These are phyloP conservation scores for Tuber aestivum DNA, from an alignment of 495 filamentous ascomycete species.

Conservation along the genomic window DNA sequence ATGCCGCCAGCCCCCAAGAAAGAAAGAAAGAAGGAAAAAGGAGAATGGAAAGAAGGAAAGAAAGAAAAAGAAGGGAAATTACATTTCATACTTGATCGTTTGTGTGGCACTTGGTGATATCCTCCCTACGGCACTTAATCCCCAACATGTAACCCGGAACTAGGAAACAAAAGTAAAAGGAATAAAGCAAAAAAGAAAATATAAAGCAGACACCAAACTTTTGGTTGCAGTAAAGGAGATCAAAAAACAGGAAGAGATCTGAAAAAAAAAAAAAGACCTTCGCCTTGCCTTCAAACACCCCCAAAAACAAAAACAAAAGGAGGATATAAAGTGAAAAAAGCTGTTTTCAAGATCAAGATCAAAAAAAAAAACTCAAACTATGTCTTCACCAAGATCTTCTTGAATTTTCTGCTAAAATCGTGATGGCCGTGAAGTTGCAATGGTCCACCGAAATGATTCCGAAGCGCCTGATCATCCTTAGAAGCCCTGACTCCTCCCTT, in stretches of 20 bases:
- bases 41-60: conserved; percentile 12
- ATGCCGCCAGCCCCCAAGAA: background rate
- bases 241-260: conserved; percentile 26
- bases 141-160: background rate
- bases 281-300: conserved; percentile 7
- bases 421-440: conserved; percentile 24
- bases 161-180: conserved; percentile 28
- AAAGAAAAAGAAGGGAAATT: conserved; percentile 19
- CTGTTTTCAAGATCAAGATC: background rate
- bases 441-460: conserved; percentile 25
- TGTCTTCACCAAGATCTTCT: conserved; percentile 40
- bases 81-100: conserved; percentile 3
- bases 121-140: background rate
- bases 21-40: conserved; percentile 6
- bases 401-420: conserved; percentile 38
- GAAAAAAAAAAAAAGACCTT: conserved; percentile 21
- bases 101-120: background rate
- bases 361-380: conserved; percentile 8
- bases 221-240: conserved; percentile 28
- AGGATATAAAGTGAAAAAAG: background rate
- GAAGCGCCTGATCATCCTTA: conserved; percentile 36
- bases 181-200: conserved; percentile 16
- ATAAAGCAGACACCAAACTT: conserved; percentile 36
- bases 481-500: conserved; percentile 34
- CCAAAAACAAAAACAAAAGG: background rate